Base-by-base conservation (phyloP, 805 yeast genomes). In the Zygosaccharomyces pseudorouxii region DNA sequence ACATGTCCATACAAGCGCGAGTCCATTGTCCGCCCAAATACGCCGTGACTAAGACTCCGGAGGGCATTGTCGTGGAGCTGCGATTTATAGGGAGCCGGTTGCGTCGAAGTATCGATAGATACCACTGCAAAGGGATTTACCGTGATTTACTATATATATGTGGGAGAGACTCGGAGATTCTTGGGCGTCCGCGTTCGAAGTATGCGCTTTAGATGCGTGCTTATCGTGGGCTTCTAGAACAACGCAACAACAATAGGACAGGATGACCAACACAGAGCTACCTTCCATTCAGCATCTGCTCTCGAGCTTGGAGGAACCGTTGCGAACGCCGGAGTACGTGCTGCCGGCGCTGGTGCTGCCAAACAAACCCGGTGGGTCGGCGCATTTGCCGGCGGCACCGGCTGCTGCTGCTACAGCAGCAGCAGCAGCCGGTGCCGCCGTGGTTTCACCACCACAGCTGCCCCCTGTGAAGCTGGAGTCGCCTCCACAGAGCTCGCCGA, bases 231-330 rank as follows among this genome's bases (percentile, higher is more conserved):
- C 7, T 25, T 25, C 28, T 14, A 20, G 18, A 22, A 16, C 8
- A 6, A 4, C 20, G 25, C 19, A 16, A 20, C 12, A 22, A 31
- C 33, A 29, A 22, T 40, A 31, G 35, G 35, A 33, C 10, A 40
- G 31, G 18, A 41, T 41, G 37, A 12, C 22, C 25, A 48, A 48
- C 35, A 33, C 42, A 22, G 46, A 42, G 27, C 23, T 48, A 28
- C 51, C 51, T 5, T 48, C 51, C 31, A 48, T 48, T 20, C 46
- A 44, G 35, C 40, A 31, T 38, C 27, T 48, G 19, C 42, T 48
- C 10, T 48, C 48, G 18, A 33, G 23, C 19, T 25, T 41, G 20
- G 44, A 41, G 27, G 44, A 29, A 27, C 44, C 44, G 2, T 33
- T 33, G 9, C 37, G 29, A 33, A 41, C 25, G 44, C 44, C 44